Evolutionary conservation across 805 yeast genomes (phyloP), one percentile per base, ranked within the genome.

Genomic region (Ogataea pini): DNA sequence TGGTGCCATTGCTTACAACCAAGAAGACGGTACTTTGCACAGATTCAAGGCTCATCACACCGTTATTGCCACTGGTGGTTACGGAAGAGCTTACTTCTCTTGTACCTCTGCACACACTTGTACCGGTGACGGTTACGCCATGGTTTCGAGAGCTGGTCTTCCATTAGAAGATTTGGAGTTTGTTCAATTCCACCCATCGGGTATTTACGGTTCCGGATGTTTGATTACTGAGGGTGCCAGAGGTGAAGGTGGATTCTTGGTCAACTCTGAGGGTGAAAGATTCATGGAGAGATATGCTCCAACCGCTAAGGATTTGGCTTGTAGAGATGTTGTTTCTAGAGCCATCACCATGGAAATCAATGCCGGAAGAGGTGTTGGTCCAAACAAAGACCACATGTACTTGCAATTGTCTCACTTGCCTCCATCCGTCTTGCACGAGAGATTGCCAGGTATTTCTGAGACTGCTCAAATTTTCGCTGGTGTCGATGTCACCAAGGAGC

Each of bases 261-360:
- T 92, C 56, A 92, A 92, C 81, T 82, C 90, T 59, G 96, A 94
- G 76, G 99, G 99, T 80, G 99, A 92, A 78, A 85, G 99, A 73
- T 92, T 92, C 73, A 92, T 92, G 99, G 99, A 92, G 79, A 86
- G 99, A 73, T 92, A 92, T 68, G 99, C 99, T 49, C 99, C 99
- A 58, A 86, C 91, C 46, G 98, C 98, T 59, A 94, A 92, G 78
- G 99, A 92, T 76, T 79, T 92, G 71, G 99, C 99, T 50, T 90
- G 96, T 54, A 86, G 99, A 79, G 99, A 92, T 70, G 98, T 92
- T 55, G 99, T 92, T 48, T 90, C 97, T 32, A 84, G 99, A 74
- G 96, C 99, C 60, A 94, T 92, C 73, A 92, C 99, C 51, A 83
- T 94, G 90, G 99, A 92, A 77, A 92, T 92, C 68, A 89, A 96